phyloP scores from a whole-genome alignment of 2,329 filamentous ascomycete species.

The Paracoccidioides lutzii region DNA sequence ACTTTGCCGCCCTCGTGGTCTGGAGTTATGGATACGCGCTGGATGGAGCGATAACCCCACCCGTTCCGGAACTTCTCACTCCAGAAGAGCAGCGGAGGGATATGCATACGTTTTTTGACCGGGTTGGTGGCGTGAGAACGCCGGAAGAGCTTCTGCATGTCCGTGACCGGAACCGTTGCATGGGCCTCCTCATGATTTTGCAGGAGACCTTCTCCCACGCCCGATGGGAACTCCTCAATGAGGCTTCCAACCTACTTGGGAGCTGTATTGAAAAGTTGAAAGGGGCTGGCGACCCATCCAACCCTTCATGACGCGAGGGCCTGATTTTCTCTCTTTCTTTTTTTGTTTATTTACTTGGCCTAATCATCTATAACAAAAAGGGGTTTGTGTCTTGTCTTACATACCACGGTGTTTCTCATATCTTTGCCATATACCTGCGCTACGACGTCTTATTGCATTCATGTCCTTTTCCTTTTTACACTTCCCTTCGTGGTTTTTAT shows the following conservation, averaged over 20 bases:
- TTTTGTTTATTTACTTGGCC: not conserved
- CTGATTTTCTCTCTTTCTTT: not conserved
- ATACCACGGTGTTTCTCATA: not conserved
- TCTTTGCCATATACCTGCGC: not conserved
- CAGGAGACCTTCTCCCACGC: slow-evolving; percentile 70
- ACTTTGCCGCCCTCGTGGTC: slow-evolving; percentile 80
- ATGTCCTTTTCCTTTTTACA: not conserved
- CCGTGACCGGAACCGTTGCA: slow-evolving; percentile 67
- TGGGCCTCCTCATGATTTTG: slow-evolving; percentile 68
- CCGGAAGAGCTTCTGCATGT: slow-evolving; percentile 66
- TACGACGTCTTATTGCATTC: not conserved
- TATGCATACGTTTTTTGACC: slow-evolving; percentile 66
- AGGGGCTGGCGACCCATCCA: not conserved
- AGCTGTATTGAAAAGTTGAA: slow-evolving; percentile 60
- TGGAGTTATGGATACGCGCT: slow-evolving; percentile 92
- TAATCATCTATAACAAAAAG: not conserved
- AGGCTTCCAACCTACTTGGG: slow-evolving; percentile 65
- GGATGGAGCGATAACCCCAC: slow-evolving; percentile 56
- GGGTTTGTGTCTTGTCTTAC: not conserved
- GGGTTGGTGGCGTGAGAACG: slow-evolving; percentile 56
- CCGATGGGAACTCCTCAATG: slow-evolving; percentile 82
- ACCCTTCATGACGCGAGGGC: not conserved
- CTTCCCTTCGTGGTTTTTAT: not conserved
- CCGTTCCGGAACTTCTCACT: slow-evolving; percentile 39
- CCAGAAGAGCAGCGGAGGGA: slow-evolving; percentile 56